A percentile compares a stretch with the other conserved stretches of the same genome.
Conservation (phyloP, 1,139 yeast species). For the Scheffersomyces lignicola region DNA sequence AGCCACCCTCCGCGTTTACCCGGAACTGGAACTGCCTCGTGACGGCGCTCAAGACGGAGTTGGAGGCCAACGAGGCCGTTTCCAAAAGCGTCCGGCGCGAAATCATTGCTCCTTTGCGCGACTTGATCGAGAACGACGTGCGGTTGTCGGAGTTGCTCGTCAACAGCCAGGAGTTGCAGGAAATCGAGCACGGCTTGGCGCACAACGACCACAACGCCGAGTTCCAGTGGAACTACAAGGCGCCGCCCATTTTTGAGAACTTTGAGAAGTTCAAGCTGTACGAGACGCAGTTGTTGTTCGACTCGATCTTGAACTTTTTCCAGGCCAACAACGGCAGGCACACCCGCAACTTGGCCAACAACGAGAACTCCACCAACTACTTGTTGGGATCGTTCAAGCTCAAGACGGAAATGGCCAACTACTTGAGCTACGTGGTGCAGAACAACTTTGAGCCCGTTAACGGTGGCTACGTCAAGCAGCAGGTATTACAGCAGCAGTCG, state of each 20-base stretch:
- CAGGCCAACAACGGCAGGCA: slow-evolving; percentile 56
- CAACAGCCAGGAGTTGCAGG: slow-evolving; percentile 43
- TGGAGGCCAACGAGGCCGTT: slow-evolving; percentile 51
- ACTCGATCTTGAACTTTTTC: slow-evolving; percentile 66
- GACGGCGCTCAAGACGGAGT: slow-evolving; percentile 52
- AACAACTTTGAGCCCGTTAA: slow-evolving; percentile 22
- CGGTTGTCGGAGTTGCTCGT: slow-evolving; percentile 44
- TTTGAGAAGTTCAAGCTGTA: slow-evolving; percentile 73
- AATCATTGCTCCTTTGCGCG: slow-evolving; percentile 54
- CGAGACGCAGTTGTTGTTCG: slow-evolving; percentile 68
- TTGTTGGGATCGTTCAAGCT: slow-evolving; percentile 49
- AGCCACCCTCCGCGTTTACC: slow-evolving; percentile 47
- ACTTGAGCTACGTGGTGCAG: slow-evolving; percentile 34
- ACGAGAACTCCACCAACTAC: slow-evolving; percentile 68
- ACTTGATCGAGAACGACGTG: slow-evolving; percentile 53
- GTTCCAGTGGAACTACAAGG: slow-evolving; percentile 69
- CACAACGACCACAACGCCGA: slow-evolving; percentile 30
- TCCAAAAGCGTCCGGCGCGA: slow-evolving; percentile 56
- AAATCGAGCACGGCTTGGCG: slow-evolving; percentile 26
- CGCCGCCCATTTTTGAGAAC: slow-evolving; percentile 74
- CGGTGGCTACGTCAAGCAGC: slow-evolving; percentile 8
- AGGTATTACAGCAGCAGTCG: slow-evolving; percentile 6
- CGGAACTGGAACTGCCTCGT: slow-evolving; percentile 59
- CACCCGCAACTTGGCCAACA: slow-evolving; percentile 45
- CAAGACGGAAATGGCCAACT: slow-evolving; percentile 38